Percentiles rank a stretch among this genome's conserved stretches.
Conservation (phyloP, 2,329 filamentous ascomycete species). For the Bimuria novae-zelandiae region DNA sequence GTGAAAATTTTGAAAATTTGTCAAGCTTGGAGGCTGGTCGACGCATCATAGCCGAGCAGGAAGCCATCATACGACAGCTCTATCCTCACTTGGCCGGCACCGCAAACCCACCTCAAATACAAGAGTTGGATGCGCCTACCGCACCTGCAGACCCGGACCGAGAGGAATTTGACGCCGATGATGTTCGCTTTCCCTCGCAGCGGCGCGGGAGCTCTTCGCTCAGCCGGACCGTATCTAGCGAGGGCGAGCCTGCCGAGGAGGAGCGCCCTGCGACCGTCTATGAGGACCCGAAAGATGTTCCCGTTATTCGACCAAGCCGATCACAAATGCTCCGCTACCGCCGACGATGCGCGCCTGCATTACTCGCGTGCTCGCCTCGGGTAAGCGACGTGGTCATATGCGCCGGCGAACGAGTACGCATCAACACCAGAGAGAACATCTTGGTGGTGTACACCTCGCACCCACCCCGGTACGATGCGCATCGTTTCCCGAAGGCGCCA, state of each 20-base stretch:
- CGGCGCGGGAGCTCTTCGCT: too few relatives aligned
- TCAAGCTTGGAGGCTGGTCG: conserved; percentile 39
- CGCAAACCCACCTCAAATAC: conserved; percentile 11
- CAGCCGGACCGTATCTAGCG: conserved; percentile 22
- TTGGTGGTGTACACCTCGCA: conserved; percentile 49
- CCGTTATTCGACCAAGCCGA: conserved; percentile 34
- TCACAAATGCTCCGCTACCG: conserved; percentile 52
- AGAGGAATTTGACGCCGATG: conserved; percentile 46
- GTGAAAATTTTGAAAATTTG: conserved; percentile 39
- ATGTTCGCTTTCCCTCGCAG: conserved; percentile 41
- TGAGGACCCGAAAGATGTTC: conserved; percentile 40
- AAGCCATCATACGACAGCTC: conserved; percentile 53
- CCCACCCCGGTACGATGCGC: conserved; percentile 52
- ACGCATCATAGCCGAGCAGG: conserved; percentile 53
- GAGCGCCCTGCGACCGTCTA: conserved; percentile 23
- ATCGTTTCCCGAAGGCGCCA: conserved; percentile 40
- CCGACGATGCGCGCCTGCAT: conserved; percentile 52
- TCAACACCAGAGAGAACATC: conserved; percentile 50
- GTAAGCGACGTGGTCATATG: conserved; percentile 53
- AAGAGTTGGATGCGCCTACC: conserved; percentile 15
- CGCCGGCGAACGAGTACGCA: conserved; percentile 49
- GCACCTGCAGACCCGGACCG: conserved; percentile 34
- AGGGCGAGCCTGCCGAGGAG: conserved; percentile 24
- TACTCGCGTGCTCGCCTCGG: conserved; percentile 50
- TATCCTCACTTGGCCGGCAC: conserved; percentile 49